Evolutionary conservation across 2,329 filamentous ascomycete genomes (phyloP).

Genomic region (Fusarium haematococcum): DNA sequence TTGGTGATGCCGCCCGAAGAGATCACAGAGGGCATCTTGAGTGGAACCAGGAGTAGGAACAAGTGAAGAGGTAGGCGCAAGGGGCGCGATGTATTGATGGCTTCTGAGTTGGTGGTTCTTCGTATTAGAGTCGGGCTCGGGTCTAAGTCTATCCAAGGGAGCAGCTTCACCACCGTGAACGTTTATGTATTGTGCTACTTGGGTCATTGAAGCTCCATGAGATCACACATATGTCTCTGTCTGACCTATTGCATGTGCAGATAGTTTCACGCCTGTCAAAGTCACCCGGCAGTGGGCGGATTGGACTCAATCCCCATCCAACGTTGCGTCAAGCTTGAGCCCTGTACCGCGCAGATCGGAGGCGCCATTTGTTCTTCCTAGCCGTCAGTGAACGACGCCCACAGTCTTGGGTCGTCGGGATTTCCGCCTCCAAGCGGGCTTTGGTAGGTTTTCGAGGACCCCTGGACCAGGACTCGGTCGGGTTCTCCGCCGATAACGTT

Average conservation of each 20-base stretch:
- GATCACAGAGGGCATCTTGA: conserved; percentile 60
- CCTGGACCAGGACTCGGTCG: neutral
- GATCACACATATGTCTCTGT: neutral
- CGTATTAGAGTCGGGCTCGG: neutral
- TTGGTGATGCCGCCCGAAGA: conserved; percentile 76
- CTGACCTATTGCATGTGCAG: neutral
- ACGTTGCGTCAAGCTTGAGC: neutral
- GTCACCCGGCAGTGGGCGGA: neutral
- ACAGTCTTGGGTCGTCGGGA: neutral
- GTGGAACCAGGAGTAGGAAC: neutral
- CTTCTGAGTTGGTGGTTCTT: neutral
- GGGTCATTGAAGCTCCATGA: neutral
- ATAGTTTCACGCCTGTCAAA: neutral
- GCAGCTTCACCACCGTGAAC: neutral
- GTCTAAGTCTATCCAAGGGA: neutral
- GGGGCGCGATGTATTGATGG: neutral
- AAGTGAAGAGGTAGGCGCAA: neutral
- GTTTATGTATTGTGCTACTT: neutral
- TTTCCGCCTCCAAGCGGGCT: neutral
- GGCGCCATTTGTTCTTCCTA: neutral
- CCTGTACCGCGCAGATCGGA: neutral
- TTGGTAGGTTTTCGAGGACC: neutral
- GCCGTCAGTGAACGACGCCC: neutral
- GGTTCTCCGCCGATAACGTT: neutral
- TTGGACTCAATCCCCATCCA: neutral